Conservation (phyloP, 75 land plant species). For the Adiantum capillusveneris region DNA sequence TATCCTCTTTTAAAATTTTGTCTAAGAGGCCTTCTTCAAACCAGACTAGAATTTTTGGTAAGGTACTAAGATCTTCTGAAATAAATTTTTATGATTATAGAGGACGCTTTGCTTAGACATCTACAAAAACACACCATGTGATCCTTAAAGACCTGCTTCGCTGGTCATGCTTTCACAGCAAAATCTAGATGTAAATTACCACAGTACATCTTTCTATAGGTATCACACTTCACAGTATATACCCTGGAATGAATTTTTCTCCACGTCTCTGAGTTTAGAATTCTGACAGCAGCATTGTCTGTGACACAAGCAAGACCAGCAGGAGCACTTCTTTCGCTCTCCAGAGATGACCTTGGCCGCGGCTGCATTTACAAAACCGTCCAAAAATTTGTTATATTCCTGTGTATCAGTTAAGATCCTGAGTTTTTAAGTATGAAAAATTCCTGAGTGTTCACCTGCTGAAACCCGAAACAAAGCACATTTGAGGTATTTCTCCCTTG, state of each 20-base stretch:
- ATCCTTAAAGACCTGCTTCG: too few species aligned
- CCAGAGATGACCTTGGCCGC: constrained; percentile 4
- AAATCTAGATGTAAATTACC: too few species aligned
- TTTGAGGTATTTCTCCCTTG: constrained; percentile 12
- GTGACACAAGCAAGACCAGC: constrained; percentile 7
- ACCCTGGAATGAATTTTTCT: constrained; percentile 15
- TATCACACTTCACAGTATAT: too few species aligned
- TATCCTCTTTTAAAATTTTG: too few species aligned
- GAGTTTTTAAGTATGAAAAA: not conserved
- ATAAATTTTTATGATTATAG: too few species aligned
- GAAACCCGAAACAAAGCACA: constrained; percentile 31
- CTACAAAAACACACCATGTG: too few species aligned
- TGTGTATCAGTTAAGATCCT: not conserved
- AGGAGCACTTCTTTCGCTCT: not conserved
- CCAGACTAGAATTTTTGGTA: too few species aligned
- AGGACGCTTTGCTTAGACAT: too few species aligned
- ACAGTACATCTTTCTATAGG: too few species aligned
- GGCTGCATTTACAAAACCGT: not conserved
- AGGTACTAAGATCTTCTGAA: too few species aligned
- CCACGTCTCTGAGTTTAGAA: constrained; percentile 11
- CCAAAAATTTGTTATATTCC: not conserved
- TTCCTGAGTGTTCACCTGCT: constrained; percentile 12
- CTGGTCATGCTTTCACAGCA: too few species aligned
- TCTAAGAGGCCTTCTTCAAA: too few species aligned
- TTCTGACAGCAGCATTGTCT: constrained; percentile 8